A percentile compares a stretch with the other conserved stretches of the same genome.
phyloP scores from a whole-genome alignment of 2,329 filamentous ascomycete genomes.

The Alternaria gansuensis region DNA sequence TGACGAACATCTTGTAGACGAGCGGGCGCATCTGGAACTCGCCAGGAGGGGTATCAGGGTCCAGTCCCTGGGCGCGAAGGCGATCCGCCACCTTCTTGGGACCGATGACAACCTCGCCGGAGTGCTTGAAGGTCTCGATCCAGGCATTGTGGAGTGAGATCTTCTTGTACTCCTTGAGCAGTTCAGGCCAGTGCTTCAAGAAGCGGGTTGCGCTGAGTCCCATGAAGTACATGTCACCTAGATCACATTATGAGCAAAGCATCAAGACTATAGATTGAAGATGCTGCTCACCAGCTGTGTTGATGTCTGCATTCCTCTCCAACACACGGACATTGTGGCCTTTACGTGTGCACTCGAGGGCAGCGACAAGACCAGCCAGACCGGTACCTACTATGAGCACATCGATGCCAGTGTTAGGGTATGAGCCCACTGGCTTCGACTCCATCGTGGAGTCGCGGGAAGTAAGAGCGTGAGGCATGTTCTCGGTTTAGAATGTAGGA shows the following conservation, averaged over 20 bases:
- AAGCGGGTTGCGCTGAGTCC: conserved; percentile 64
- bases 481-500: conserved; percentile 15
- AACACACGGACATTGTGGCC: conserved; percentile 54
- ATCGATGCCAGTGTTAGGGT: conserved; percentile 55
- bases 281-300: conserved; percentile 59
- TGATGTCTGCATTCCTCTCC: conserved; percentile 59
- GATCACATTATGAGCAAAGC: conserved; percentile 15
- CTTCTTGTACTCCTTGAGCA: conserved; percentile 60
- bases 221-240: conserved; percentile 69
- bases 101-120: conserved; percentile 60
- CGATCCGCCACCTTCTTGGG: conserved; percentile 62
- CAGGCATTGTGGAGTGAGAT: conserved; percentile 65
- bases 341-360: conserved; percentile 53
- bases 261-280: not conserved
- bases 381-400: conserved; percentile 54
- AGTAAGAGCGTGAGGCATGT: conserved; percentile 55
- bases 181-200: conserved; percentile 65
- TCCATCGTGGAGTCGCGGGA: conserved; percentile 59
- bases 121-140: conserved; percentile 66
- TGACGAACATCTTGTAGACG: conserved; percentile 65
- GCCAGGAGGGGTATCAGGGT: conserved; percentile 61
- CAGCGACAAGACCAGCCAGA: conserved; percentile 51
- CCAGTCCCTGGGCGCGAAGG: conserved; percentile 56
- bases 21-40: conserved; percentile 66
- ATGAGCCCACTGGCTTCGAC: conserved; percentile 62